These are phyloP conservation scores for Xylaria sp. DNA, from an alignment of 2,329 filamentous ascomycete species.

Conservation along the genomic window DNA sequence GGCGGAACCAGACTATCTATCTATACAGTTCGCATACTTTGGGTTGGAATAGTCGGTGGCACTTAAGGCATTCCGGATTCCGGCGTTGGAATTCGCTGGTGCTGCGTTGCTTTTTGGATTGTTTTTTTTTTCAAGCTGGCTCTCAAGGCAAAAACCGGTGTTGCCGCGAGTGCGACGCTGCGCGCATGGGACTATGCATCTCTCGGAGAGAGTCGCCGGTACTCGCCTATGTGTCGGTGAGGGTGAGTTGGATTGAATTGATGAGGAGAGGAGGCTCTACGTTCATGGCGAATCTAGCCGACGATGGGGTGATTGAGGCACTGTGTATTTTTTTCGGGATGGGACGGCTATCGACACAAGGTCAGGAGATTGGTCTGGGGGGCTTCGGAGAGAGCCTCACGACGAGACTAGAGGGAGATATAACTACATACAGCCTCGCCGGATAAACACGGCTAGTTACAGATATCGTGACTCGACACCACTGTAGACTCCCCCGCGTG, in stretches of 20 bases:
- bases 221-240: slow-evolving; percentile 20
- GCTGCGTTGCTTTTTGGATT: not conserved
- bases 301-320: too few relatives aligned
- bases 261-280: slow-evolving; percentile 29
- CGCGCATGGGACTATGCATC: slow-evolving; percentile 18
- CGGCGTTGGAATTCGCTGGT: slow-evolving; percentile 4
- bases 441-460: not conserved
- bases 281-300: not conserved
- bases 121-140: not conserved
- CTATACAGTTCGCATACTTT: slow-evolving; percentile 2
- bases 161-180: slow-evolving; percentile 27
- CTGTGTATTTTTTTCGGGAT: not conserved
- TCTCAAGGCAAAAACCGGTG: slow-evolving; percentile 17
- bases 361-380: not conserved
- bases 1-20: not conserved
- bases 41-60: slow-evolving; percentile 1
- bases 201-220: slow-evolving; percentile 28
- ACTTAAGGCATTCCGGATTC: slow-evolving; percentile 19
- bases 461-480: slow-evolving; percentile 1
- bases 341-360: not conserved
- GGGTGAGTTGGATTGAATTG: not conserved
- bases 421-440: too few relatives aligned
- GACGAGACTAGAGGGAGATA: not conserved
- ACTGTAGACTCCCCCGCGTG: not conserved
- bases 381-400: not conserved